Percentiles rank a stretch among this genome's conserved stretches.
Evolutionary conservation across 345 rosid species (phyloP).

Genomic region (Aquilaria sinensis): DNA sequence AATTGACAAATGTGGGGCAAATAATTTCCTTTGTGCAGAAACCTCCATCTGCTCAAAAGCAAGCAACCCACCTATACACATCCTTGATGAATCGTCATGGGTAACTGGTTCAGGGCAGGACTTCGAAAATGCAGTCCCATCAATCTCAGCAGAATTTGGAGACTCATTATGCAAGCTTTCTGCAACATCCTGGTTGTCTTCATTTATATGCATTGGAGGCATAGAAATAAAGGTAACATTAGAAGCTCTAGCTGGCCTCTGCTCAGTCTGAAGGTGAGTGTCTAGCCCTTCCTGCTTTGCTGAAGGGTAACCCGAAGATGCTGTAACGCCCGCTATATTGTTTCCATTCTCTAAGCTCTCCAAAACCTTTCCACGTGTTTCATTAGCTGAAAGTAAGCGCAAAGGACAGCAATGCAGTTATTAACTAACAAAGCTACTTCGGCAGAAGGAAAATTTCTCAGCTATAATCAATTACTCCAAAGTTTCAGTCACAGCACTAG

Average conservation of each 20-base stretch:
- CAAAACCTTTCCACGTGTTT: constrained; percentile 24
- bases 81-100: constrained; percentile 24
- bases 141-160: constrained; percentile 18
- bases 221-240: constrained; percentile 45
- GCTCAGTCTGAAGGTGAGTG: constrained; percentile 14
- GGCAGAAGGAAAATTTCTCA: neutral
- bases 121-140: constrained; percentile 27
- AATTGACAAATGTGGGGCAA: constrained; percentile 49
- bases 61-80: constrained; percentile 20
- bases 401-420: neutral
- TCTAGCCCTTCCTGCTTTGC: constrained; percentile 26
- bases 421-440: neutral
- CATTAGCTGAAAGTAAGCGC: constrained; percentile 21
- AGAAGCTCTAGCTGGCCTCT: constrained; percentile 25
- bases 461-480: no score
- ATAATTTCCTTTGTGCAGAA: constrained; percentile 29
- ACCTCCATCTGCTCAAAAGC: constrained; percentile 22
- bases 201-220: constrained; percentile 53
- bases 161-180: constrained; percentile 11
- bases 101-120: constrained; percentile 43
- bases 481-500: no score
- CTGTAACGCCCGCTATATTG: constrained; percentile 20
- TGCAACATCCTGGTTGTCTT: constrained; percentile 10
- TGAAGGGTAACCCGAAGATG: constrained; percentile 15
- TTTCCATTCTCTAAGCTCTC: constrained; percentile 25